phyloP scores from a whole-genome alignment of 2,329 filamentous ascomycete species.

The Claviceps africana region DNA sequence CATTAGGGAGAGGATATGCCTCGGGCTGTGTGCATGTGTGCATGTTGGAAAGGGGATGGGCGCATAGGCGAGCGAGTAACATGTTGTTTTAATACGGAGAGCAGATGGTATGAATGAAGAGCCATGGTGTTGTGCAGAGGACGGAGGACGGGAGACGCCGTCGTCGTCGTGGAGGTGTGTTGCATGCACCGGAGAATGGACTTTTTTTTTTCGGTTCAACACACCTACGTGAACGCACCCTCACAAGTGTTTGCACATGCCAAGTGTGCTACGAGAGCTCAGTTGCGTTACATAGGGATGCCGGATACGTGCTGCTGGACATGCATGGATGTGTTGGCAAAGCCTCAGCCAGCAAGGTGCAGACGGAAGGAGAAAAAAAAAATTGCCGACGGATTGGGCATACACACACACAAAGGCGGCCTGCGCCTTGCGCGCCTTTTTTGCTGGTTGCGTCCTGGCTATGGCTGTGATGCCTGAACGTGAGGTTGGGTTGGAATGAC shows the following conservation, averaged over 20 bases:
- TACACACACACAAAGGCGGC: too few species aligned
- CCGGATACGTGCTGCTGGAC: not conserved
- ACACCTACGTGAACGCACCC: not conserved
- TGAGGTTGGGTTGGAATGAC: too few species aligned
- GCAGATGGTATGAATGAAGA: too few species aligned
- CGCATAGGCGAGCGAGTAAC: not conserved
- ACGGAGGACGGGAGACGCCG: too few species aligned
- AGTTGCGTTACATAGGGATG: not conserved
- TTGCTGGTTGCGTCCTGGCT: too few species aligned
- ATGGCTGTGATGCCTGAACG: too few species aligned
- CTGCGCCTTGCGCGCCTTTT: too few species aligned
- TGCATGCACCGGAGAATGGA: not conserved
- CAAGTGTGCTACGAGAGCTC: not conserved
- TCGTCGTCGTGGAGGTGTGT: not conserved
- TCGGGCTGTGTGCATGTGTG: not conserved
- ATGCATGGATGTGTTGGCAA: not conserved
- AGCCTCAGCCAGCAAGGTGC: not conserved
- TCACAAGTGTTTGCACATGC: not conserved
- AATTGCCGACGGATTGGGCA: too few species aligned
- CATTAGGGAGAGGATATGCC: not conserved
- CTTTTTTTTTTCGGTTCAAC: too few species aligned
- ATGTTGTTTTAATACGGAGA: not conserved
- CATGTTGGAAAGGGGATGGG: not conserved
- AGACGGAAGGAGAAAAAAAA: not conserved
- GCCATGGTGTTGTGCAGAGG: not conserved